Evolutionary conservation across 2,329 filamentous ascomycete species (phyloP).

Genomic region (Reticulascus tulasneorum): DNA sequence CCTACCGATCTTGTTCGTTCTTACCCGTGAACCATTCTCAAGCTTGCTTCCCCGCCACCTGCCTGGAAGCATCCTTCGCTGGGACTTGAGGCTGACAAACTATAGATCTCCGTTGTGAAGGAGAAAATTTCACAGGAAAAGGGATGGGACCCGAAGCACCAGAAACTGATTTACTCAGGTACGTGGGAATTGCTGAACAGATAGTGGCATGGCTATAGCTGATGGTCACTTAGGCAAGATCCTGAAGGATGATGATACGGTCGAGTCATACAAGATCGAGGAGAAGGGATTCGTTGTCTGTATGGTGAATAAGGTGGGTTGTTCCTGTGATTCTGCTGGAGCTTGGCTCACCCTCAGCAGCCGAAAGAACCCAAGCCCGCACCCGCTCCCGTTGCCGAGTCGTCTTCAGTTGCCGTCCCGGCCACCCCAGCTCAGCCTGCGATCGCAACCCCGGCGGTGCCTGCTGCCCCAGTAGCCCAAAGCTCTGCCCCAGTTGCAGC

Average conservation of each 20-base stretch:
- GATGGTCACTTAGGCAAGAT: slow-evolving; percentile 72
- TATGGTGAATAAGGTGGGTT: slow-evolving; percentile 87
- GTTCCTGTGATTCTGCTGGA: neutral
- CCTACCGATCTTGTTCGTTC: slow-evolving; percentile 80
- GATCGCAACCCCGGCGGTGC: slow-evolving; percentile 46
- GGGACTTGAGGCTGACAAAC: slow-evolving; percentile 17
- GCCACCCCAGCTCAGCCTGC: slow-evolving; percentile 58
- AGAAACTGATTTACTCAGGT: slow-evolving; percentile 99
- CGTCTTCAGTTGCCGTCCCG: slow-evolving; percentile 57
- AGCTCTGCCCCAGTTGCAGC: slow-evolving; percentile 40
- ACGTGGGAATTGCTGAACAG: slow-evolving; percentile 29
- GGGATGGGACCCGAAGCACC: slow-evolving; percentile 83
- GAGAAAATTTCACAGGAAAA: slow-evolving; percentile 88
- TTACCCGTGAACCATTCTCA: slow-evolving; percentile 22
- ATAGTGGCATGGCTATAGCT: slow-evolving; percentile 1
- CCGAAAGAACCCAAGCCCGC: slow-evolving; percentile 67
- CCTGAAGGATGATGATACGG: slow-evolving; percentile 93
- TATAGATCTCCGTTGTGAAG: slow-evolving; percentile 83
- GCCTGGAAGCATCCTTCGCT: slow-evolving; percentile 5
- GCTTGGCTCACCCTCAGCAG: slow-evolving; percentile 18
- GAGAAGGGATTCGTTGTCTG: slow-evolving; percentile 99
- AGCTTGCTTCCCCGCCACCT: slow-evolving; percentile 12
- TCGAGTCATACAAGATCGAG: slow-evolving; percentile 96
- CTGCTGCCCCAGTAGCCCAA: slow-evolving; percentile 46
- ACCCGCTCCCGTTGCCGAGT: slow-evolving; percentile 47